Conservation (phyloP, 2,329 filamentous ascomycete species). For the Fusarium continuum region DNA sequence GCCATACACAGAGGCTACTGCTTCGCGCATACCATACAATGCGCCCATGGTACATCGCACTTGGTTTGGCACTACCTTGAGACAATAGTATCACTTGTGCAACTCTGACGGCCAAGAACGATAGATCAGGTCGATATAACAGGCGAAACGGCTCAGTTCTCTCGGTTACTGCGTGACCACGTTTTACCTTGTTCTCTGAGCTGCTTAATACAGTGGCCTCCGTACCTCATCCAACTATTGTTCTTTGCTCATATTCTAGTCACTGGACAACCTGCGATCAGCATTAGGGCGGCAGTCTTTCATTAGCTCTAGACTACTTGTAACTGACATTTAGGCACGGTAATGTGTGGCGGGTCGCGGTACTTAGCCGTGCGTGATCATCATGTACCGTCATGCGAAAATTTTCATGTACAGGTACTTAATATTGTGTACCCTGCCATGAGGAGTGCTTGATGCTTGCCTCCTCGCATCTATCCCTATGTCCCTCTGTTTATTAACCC, state of each 20-base stretch:
- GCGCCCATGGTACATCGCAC: constrained; percentile 24
- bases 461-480: constrained; percentile 23
- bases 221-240: neutral
- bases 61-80: constrained; percentile 39
- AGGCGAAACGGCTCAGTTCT: constrained; percentile 16
- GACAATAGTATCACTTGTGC: constrained; percentile 41
- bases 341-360: constrained; percentile 37
- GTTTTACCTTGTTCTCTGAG: constrained; percentile 1
- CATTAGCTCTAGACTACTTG: constrained; percentile 40
- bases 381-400: constrained; percentile 50
- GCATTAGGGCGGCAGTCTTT: constrained; percentile 17
- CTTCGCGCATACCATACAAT: constrained; percentile 31
- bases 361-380: constrained; percentile 49
- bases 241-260: neutral
- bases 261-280: constrained; percentile 18
- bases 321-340: constrained; percentile 31
- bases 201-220: neutral
- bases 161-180: constrained; percentile 10
- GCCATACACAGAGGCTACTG: constrained; percentile 26
- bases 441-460: constrained; percentile 10
- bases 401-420: constrained; percentile 48
- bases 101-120: constrained; percentile 16
- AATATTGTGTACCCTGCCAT: constrained; percentile 39
- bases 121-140: constrained; percentile 19
- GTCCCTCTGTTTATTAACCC: constrained; percentile 14